A percentile compares a stretch with the other conserved stretches of the same genome.
Evolutionary conservation across 176 grass and related monocot species (phyloP).

Genomic region (Lolium rigidum): DNA sequence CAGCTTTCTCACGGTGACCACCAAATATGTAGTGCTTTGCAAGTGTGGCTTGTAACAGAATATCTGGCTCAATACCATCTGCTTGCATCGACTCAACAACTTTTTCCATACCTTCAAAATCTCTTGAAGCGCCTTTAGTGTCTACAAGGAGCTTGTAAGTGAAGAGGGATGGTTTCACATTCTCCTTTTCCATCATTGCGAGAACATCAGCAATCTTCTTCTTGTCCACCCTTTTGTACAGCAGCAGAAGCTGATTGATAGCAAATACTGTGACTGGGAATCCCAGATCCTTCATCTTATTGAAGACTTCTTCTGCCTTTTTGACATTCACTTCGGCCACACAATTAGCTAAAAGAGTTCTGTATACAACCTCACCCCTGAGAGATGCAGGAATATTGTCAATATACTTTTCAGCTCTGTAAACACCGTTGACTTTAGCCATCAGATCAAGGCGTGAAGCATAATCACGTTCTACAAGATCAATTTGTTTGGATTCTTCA

Average conservation of each 20-base stretch:
- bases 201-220: conserved; percentile 84
- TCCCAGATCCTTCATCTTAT: conserved; percentile 69
- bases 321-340: conserved; percentile 53
- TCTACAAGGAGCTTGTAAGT: conserved; percentile 82
- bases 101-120: conserved; percentile 69
- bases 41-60: conserved; percentile 50
- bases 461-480: conserved; percentile 67
- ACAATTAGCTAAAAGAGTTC: conserved; percentile 74
- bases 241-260: conserved; percentile 76
- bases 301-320: conserved; percentile 72
- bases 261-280: conserved; percentile 53
- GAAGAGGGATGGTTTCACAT: conserved; percentile 68
- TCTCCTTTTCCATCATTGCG: conserved; percentile 69
- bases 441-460: conserved; percentile 61
- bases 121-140: conserved; percentile 49
- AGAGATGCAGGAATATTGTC: conserved; percentile 59
- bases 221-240: conserved; percentile 72
- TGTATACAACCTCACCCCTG: conserved; percentile 69
- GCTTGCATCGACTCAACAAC: conserved; percentile 61
- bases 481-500: conserved; percentile 54
- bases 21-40: conserved; percentile 63
- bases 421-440: conserved; percentile 66
- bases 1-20: conserved; percentile 72
- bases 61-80: conserved; percentile 63
- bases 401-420: conserved; percentile 65